These are phyloP conservation scores for Dendrocalamus latiflorus DNA, from an alignment of 202 grass and related monocot species.

Conservation along the genomic window DNA sequence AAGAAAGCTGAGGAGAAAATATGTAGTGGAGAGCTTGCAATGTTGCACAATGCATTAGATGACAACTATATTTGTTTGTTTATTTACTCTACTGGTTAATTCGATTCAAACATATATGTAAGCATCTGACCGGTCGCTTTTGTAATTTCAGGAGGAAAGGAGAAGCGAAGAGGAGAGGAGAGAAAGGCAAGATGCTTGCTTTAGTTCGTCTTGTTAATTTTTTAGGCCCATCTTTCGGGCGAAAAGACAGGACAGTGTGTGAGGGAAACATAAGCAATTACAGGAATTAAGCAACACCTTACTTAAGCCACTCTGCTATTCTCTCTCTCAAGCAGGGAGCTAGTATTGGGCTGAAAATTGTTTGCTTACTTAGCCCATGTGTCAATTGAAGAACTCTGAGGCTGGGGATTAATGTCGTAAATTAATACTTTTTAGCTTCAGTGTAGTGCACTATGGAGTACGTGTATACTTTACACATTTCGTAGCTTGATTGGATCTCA, in stretches of 20 bases:
- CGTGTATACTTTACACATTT: constrained; percentile 8
- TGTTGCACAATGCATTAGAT: neutral
- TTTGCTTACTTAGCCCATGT: neutral
- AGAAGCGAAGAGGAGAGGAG: neutral
- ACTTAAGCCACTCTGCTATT: neutral
- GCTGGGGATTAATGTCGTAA: constrained; percentile 20
- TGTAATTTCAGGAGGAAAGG: neutral
- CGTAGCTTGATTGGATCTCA: constrained; percentile 4
- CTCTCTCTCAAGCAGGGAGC: neutral
- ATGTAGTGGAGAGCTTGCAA: neutral
- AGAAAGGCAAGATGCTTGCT: neutral
- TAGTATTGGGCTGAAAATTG: neutral
- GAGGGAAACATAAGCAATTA: neutral
- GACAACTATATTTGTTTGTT: neutral
- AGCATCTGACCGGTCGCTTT: neutral
- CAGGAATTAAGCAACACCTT: constrained; percentile 16
- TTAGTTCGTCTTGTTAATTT: neutral
- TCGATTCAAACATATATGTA: neutral
- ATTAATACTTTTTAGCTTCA: neutral
- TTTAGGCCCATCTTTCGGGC: constrained; percentile 25
- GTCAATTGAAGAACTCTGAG: neutral
- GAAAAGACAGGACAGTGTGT: constrained; percentile 3
- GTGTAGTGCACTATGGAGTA: neutral
- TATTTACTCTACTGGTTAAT: neutral
- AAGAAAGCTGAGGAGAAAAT: neutral